Evolutionary conservation across 768 basidiomycete genomes (phyloP).

Genomic region (Leccinum boreale): DNA sequence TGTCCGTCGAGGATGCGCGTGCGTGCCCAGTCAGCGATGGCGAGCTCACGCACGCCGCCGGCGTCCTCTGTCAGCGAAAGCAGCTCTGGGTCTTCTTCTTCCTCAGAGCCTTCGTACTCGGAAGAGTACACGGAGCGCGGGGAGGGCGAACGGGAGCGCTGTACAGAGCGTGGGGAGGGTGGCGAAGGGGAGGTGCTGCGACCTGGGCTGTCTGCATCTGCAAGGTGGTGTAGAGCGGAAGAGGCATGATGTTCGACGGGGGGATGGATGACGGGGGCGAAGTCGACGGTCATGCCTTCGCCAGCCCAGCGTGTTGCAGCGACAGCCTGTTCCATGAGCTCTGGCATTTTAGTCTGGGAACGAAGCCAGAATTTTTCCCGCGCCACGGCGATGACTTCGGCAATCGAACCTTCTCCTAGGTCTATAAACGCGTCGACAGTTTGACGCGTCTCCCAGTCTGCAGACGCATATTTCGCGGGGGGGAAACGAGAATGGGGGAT

Average conservation of each 20-base stretch:
- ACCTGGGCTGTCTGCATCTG: constrained; percentile 15
- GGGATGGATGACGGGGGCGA: constrained; percentile 15
- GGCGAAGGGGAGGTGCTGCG: constrained; percentile 27
- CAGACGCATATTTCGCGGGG: constrained; percentile 28
- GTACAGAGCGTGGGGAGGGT: constrained; percentile 23
- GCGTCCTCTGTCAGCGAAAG: constrained; percentile 46
- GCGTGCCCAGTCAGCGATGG: constrained; percentile 70
- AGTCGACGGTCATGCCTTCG: constrained; percentile 34
- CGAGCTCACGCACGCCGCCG: constrained; percentile 47
- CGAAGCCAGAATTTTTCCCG: constrained; percentile 73
- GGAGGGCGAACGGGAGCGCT: constrained; percentile 31
- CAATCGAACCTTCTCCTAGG: constrained; percentile 64
- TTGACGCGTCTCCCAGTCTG: constrained; percentile 68
- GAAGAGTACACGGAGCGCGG: constrained; percentile 30
- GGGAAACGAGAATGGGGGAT: constrained; percentile 19
- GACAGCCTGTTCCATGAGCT: constrained; percentile 65
- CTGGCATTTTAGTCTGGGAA: constrained; percentile 58
- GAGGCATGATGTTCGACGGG: constrained; percentile 3
- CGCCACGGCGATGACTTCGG: constrained; percentile 56
- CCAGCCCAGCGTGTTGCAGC: constrained; percentile 51
- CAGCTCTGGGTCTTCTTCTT: constrained; percentile 43
- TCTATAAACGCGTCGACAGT: constrained; percentile 71
- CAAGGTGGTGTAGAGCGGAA: constrained; percentile 2
- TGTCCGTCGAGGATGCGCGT: constrained; percentile 69
- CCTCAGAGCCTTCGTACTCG: constrained; percentile 36